These are phyloP conservation scores for Fusarium nurragi DNA, from an alignment of 2,329 filamentous ascomycete species.

Conservation along the genomic window DNA sequence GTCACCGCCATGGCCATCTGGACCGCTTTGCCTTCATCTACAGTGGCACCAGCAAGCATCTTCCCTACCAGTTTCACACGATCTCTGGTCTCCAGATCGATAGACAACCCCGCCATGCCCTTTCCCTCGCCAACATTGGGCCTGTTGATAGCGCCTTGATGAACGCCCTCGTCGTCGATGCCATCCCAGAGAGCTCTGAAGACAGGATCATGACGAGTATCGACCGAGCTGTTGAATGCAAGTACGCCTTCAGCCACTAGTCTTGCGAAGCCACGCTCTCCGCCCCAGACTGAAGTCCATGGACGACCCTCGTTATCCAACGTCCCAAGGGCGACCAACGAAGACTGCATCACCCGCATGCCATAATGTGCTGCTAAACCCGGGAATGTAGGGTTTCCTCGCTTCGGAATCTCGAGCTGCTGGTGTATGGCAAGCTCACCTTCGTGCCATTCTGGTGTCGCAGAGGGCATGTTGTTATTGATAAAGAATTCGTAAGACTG, in stretches of 20 bases:
- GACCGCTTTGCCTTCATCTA: slow-evolving; percentile 49
- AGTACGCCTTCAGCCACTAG: slow-evolving; percentile 71
- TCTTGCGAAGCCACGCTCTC: slow-evolving; percentile 72
- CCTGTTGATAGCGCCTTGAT: slow-evolving; percentile 46
- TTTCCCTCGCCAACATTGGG: slow-evolving; percentile 53
- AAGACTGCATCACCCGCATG: slow-evolving; percentile 67
- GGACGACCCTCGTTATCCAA: slow-evolving; percentile 72
- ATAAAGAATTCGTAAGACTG: slow-evolving; percentile 8
- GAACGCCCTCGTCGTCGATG: slow-evolving; percentile 53
- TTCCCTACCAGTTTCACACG: slow-evolving; percentile 78
- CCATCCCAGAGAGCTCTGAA: slow-evolving; percentile 68
- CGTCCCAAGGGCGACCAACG: slow-evolving; percentile 77
- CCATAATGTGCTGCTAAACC: slow-evolving; percentile 70
- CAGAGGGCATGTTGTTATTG: slow-evolving; percentile 43
- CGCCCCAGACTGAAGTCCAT: slow-evolving; percentile 85
- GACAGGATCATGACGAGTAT: slow-evolving; percentile 74
- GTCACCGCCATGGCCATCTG: slow-evolving; percentile 74
- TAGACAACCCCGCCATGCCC: slow-evolving; percentile 63
- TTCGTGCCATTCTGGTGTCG: slow-evolving; percentile 62
- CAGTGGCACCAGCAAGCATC: slow-evolving; percentile 71
- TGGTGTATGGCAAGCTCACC: slow-evolving; percentile 74
- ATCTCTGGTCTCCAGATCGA: slow-evolving; percentile 63
- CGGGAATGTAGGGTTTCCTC: slow-evolving; percentile 72
- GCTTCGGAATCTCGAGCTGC: slow-evolving; percentile 65
- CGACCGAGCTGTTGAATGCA: slow-evolving; percentile 69